These are phyloP conservation scores for Raphidocelis subcapitata DNA, from an alignment of 139 green algal genomes.

Conservation along the genomic window DNA sequence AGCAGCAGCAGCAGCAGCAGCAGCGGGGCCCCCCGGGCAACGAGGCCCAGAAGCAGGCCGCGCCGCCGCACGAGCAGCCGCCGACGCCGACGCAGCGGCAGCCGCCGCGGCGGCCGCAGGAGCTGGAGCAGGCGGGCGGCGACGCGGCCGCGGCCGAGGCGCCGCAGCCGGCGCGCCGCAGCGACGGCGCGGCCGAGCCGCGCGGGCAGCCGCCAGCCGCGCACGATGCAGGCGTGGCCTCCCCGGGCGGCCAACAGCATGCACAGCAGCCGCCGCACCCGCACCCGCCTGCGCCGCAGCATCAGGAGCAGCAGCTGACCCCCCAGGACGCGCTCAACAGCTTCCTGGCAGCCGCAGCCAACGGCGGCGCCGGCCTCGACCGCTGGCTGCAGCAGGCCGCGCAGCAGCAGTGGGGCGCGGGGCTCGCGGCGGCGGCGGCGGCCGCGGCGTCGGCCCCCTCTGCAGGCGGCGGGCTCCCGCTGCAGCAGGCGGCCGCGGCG, in stretches of 20 bases:
- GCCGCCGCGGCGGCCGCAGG: too few species aligned
- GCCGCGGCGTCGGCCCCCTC: not conserved
- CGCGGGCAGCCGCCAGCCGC: too few species aligned
- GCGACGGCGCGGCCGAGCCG: too few species aligned
- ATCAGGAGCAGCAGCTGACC: not conserved
- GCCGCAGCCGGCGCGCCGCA: too few species aligned
- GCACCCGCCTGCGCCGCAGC: not conserved
- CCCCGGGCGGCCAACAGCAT: not conserved
- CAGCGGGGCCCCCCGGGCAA: not conserved
- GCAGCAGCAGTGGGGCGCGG: not conserved
- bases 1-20: conserved; percentile 7
- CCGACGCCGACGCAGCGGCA: not conserved
- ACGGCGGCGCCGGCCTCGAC: not conserved
- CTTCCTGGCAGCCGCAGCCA: not conserved
- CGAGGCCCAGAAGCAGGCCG: not conserved
- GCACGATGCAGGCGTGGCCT: not conserved
- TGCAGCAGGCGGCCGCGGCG: conserved; percentile 2
- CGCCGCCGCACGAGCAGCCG: not conserved
- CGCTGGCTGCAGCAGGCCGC: not conserved
- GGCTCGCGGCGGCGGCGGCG: not conserved
- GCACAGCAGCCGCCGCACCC: not conserved
- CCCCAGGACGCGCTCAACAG: not conserved
- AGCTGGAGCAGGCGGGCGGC: too few species aligned
- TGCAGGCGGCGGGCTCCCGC: not conserved
- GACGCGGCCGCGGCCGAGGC: too few species aligned